Conservation (phyloP, 345 rosid species). For the Murraya koenigii region DNA sequence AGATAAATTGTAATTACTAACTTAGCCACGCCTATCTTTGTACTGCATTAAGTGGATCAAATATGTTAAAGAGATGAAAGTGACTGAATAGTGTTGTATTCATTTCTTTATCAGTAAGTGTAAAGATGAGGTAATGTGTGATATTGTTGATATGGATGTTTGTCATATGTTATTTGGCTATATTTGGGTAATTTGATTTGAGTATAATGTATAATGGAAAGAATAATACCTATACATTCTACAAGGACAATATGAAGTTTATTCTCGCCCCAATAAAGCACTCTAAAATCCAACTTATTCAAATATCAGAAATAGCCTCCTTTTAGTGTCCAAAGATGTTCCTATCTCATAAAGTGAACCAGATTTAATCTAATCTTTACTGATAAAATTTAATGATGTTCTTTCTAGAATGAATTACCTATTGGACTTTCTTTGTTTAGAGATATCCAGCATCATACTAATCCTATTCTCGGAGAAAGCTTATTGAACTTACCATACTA, state of each 20-base stretch:
- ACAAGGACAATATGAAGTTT: not conserved
- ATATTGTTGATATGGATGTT: not conserved
- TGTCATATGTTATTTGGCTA: not conserved
- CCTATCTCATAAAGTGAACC: not conserved
- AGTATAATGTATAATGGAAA: fast-evolving
- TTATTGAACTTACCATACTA: too few species aligned
- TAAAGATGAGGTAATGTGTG: not conserved
- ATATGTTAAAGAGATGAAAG: not conserved
- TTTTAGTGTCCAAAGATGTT: too few species aligned
- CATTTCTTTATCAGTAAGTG: not conserved
- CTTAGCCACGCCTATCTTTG: not conserved
- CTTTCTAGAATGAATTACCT: too few species aligned
- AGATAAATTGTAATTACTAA: not conserved
- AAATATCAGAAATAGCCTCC: not conserved
- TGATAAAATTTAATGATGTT: too few species aligned
- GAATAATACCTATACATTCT: not conserved
- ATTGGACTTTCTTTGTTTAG: too few species aligned
- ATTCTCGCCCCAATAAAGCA: not conserved
- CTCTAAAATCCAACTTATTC: not conserved
- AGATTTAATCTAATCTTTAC: too few species aligned
- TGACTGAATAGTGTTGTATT: not conserved
- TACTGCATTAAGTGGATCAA: not conserved
- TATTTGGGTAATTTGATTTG: not conserved
- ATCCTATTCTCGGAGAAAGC: too few species aligned
- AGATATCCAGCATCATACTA: too few species aligned